Evolutionary conservation across 352 stramenopile species (phyloP).

Genomic region (Thalassiosira ordinaria): DNA sequence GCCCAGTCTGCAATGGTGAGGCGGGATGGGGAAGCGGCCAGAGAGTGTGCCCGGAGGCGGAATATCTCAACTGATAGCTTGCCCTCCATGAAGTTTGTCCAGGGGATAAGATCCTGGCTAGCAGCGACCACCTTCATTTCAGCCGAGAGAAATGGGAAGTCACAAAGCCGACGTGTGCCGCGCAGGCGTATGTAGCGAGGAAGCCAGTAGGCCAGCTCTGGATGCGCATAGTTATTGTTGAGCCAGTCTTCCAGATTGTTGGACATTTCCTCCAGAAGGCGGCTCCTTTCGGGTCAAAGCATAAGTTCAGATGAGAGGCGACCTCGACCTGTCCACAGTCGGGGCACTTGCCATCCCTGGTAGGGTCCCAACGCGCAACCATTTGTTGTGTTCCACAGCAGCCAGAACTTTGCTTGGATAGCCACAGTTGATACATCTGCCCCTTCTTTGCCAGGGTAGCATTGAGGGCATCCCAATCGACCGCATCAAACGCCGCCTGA

Average conservation of each 20-base stretch:
- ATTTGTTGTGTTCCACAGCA: slow-evolving; percentile 10
- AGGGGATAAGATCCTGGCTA: slow-evolving; percentile 8
- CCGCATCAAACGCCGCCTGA: background rate
- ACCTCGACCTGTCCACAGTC: background rate
- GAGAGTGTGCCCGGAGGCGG: background rate
- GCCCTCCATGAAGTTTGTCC: slow-evolving; percentile 8
- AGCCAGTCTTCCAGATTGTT: background rate
- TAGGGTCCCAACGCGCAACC: background rate
- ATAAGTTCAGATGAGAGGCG: background rate
- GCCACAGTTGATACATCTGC: background rate
- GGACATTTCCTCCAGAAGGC: background rate
- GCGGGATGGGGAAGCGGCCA: background rate
- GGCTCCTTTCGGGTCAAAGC: background rate
- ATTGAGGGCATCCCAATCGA: slow-evolving; percentile 8
- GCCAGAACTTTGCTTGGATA: background rate
- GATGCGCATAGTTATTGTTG: slow-evolving; percentile 7
- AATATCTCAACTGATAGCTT: background rate
- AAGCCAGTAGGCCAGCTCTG: slow-evolving; percentile 2
- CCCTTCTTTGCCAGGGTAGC: background rate
- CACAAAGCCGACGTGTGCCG: background rate
- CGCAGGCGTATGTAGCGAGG: slow-evolving; percentile 1
- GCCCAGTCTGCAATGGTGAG: slow-evolving; percentile 5
- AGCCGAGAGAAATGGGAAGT: background rate
- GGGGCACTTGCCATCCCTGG: background rate
- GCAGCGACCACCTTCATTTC: background rate